phyloP scores from a whole-genome alignment of 345 rosid species.

The Linum tenue region DNA sequence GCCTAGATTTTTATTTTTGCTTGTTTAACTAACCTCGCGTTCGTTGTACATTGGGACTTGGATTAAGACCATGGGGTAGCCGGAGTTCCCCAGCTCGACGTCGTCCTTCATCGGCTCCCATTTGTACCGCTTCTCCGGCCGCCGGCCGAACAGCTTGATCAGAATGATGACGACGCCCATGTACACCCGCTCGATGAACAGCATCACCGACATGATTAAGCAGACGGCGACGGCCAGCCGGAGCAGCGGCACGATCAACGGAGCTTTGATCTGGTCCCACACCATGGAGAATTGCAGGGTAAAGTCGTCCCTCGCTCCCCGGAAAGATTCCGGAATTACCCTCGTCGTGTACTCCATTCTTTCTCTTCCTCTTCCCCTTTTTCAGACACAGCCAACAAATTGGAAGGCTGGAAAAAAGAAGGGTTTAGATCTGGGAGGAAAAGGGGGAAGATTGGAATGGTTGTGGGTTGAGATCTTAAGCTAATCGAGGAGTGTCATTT shows the following conservation, averaged over 20 bases:
- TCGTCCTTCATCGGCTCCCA: constrained; percentile 86
- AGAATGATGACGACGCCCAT: constrained; percentile 66
- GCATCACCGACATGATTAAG: constrained; percentile 78
- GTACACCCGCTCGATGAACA: constrained; percentile 75
- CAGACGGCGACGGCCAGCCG: constrained; percentile 54
- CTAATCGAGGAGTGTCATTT: too few relatives aligned
- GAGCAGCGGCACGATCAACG: constrained; percentile 71
- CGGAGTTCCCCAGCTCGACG: constrained; percentile 67
- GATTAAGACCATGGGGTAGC: constrained; percentile 79
- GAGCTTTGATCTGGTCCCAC: constrained; percentile 68
- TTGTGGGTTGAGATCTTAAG: too few relatives aligned
- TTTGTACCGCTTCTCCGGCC: constrained; percentile 71
- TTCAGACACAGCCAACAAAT: too few relatives aligned
- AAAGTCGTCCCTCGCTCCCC: constrained; percentile 11
- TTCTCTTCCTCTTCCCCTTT: too few relatives aligned
- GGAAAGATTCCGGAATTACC: neutral
- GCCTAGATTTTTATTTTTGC: too few relatives aligned
- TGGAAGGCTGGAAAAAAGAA: too few relatives aligned
- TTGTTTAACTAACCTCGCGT: constrained; percentile 48
- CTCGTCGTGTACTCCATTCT: neutral
- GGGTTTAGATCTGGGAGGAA: too few relatives aligned
- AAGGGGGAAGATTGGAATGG: too few relatives aligned
- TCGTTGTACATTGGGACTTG: constrained; percentile 99
- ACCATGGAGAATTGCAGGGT: constrained; percentile 39
- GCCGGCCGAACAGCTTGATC: constrained; percentile 65